Percentiles rank a stretch among this genome's conserved stretches.
Conservation (phyloP, 1,284 basidiomycete species). For the Ganoderma leucocontextum region DNA sequence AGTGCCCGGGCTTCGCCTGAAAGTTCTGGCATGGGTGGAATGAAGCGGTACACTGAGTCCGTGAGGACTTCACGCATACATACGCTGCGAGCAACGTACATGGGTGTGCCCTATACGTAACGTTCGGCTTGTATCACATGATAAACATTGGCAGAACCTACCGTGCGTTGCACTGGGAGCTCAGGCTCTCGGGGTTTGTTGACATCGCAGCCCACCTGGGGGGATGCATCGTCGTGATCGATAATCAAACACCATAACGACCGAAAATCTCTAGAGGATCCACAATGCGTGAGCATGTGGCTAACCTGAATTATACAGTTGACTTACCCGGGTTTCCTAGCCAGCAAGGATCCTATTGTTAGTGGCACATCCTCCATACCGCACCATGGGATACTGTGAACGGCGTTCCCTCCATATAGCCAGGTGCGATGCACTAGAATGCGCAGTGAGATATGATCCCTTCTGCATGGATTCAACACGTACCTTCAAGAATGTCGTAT, state of each 20-base stretch:
- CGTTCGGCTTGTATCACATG: not conserved
- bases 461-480: not conserved
- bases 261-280: not conserved
- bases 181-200: too few relatives aligned
- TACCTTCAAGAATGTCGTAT: not conserved
- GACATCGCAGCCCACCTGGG: too few relatives aligned
- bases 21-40: not conserved
- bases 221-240: not conserved
- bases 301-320: not conserved
- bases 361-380: too few relatives aligned
- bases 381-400: not conserved
- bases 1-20: not conserved
- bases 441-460: not conserved
- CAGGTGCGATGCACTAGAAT: not conserved
- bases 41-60: too few relatives aligned
- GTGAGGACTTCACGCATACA: not conserved
- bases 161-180: slow-evolving; percentile 1
- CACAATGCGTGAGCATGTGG: not conserved
- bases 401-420: not conserved
- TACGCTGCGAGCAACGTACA: not conserved
- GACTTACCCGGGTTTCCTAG: not conserved
- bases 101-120: not conserved
- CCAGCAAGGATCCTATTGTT: too few relatives aligned
- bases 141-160: not conserved
- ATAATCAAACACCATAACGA: not conserved